Percentiles rank a stretch among this genome's conserved stretches.
Conservation (phyloP, 257 asterid species). For the Anisodus tanguticus region DNA sequence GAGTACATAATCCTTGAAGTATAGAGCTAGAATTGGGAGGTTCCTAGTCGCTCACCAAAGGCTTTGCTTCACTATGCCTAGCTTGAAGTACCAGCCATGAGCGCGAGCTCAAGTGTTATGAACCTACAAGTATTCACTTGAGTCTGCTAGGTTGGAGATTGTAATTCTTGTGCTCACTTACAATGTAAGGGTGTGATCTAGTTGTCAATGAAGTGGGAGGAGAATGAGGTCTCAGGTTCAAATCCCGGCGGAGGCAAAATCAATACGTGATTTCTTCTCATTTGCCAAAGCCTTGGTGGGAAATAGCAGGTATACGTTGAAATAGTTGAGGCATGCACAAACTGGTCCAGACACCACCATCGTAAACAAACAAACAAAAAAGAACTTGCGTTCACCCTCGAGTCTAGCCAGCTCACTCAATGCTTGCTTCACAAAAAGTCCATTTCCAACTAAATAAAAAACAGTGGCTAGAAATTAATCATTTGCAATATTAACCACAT, state of each 20-base stretch:
- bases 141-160: neutral
- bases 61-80: neutral
- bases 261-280: too few species aligned
- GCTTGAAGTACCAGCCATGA: neutral
- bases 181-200: neutral
- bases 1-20: neutral
- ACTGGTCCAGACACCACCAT: too few species aligned
- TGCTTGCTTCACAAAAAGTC: neutral
- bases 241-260: too few species aligned
- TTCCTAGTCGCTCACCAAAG: neutral
- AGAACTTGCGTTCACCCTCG: neutral
- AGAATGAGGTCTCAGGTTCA: neutral
- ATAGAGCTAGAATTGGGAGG: neutral
- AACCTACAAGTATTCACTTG: neutral
- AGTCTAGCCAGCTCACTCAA: neutral
- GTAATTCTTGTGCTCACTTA: neutral
- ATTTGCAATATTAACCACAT: neutral
- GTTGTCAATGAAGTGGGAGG: neutral
- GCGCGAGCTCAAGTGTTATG: neutral
- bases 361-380: neutral
- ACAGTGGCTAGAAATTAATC: neutral
- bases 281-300: too few species aligned
- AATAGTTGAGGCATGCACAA: too few species aligned
- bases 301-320: too few species aligned
- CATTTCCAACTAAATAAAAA: neutral